phyloP scores from a whole-genome alignment of 1,284 basidiomycete genomes.

The Papiliotrema terrestris region DNA sequence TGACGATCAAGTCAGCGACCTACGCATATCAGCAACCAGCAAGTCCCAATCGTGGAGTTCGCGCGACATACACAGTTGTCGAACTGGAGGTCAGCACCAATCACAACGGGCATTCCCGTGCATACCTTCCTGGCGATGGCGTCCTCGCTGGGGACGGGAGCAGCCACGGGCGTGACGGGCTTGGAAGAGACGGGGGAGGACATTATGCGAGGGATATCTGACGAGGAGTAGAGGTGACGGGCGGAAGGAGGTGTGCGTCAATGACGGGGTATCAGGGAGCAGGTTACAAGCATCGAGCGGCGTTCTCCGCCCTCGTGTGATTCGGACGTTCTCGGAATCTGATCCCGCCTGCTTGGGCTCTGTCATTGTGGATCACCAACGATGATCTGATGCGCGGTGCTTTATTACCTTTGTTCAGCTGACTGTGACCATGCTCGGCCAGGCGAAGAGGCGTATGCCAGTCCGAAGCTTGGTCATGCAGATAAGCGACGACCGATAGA shows the following conservation, averaged over 20 bases:
- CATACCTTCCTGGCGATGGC: slow-evolving; percentile 77
- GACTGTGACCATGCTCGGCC: no score
- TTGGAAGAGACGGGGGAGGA: slow-evolving; percentile 20
- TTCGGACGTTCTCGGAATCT: not conserved
- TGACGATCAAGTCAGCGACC: slow-evolving; percentile 53
- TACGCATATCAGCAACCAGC: slow-evolving; percentile 14
- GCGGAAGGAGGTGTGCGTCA: not conserved
- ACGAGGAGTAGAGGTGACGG: not conserved
- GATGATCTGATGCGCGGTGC: not conserved
- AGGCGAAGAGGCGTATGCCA: no score
- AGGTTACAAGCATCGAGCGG: no score
- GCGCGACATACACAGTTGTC: slow-evolving; percentile 77
- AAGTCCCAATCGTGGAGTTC: slow-evolving; percentile 4
- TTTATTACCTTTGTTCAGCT: not conserved
- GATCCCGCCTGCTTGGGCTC: not conserved
- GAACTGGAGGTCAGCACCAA: slow-evolving; percentile 57
- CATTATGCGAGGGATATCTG: slow-evolving; percentile 9
- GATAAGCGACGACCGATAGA: no score
- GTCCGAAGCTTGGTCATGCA: no score
- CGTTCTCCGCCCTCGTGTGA: no score
- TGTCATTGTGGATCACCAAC: not conserved
- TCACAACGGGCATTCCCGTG: not conserved
- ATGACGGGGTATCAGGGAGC: not conserved
- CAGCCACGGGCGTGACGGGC: slow-evolving; percentile 42
- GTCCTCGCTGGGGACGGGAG: slow-evolving; percentile 76